phyloP scores from a whole-genome alignment of 2,329 filamentous ascomycete genomes.

The Dactylella cylindrospora region DNA sequence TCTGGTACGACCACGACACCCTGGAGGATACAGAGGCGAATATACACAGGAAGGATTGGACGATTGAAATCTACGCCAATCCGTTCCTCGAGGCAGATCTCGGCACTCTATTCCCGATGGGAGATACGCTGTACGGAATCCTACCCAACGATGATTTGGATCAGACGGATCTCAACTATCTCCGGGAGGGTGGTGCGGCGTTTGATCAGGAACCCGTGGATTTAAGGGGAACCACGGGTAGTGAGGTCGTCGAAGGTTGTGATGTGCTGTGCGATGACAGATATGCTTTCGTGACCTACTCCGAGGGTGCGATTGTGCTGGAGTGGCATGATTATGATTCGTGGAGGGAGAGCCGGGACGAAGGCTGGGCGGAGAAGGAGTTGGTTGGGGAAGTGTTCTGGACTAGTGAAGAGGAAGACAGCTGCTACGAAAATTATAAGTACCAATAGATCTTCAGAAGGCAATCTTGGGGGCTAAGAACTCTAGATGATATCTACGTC shows the following conservation, averaged over 20 bases:
- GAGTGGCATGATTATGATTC: constrained; percentile 19
- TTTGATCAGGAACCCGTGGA: too few relatives aligned
- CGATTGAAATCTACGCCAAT: too few relatives aligned
- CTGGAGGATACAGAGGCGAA: background rate
- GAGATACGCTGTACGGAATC: background rate
- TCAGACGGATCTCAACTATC: too few relatives aligned
- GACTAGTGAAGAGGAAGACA: too few relatives aligned
- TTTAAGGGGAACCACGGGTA: too few relatives aligned
- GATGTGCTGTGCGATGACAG: background rate
- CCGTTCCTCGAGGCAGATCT: background rate
- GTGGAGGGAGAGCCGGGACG: background rate
- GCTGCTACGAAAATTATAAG: too few relatives aligned
- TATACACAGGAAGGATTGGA: too few relatives aligned
- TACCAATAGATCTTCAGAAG: too few relatives aligned
- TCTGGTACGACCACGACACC: background rate
- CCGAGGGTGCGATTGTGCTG: constrained; percentile 1
- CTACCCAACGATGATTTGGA: too few relatives aligned
- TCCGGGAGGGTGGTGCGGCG: too few relatives aligned
- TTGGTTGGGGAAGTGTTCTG: background rate
- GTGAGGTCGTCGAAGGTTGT: background rate
- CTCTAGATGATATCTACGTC: too few relatives aligned
- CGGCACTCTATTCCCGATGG: constrained; percentile 1
- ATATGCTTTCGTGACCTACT: background rate
- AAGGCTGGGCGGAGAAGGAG: background rate
- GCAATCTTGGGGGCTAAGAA: too few relatives aligned